Evolutionary conservation across 2,329 filamentous ascomycete genomes (phyloP), one percentile per base, ranked within the genome.

Genomic region (Ceratocystis colombiana): DNA sequence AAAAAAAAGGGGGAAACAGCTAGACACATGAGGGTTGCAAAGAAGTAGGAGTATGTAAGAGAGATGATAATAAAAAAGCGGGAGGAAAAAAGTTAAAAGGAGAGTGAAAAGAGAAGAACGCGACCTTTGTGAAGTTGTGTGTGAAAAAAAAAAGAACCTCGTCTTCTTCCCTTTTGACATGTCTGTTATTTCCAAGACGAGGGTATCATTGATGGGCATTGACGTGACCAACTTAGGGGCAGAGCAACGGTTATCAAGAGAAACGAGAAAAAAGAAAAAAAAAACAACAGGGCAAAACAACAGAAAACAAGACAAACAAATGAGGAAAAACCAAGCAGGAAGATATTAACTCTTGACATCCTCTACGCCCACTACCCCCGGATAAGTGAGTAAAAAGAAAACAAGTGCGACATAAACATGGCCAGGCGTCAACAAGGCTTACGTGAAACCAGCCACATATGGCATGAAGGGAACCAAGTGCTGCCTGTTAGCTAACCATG

Each of bases 141-240:
- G 5, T 33, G 30, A 33, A 62, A 46, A 62, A 62, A 62, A 45
- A 62, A 46, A 48, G 28, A 44, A 62, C 45, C 37, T 44, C 41
- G 41, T 20, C 28, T 44, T 62, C 30, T 44, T 62, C 48, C 61
- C 61, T 44, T 62, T 62, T 30, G 61, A 62, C 61, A 62, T 44
- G 61, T 62, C 61, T 62, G 61, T 62, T 62, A 62, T 45, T 62
- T 62, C 41, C 61, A 62, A 62, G 61, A 62, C 61, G 61, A 62
- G 61, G 61, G 61, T 62, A 62, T 62, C 61, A 62, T 62, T 62
- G 61, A 62, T 62, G 61, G 61, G 45, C 41, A 46, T 62, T 62
- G 37, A 41, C 30, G 33, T 44, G 61, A 62, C 61, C 61, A 46
- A 62, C 61, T 62, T 46, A 44, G 64, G 64, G 46, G 17, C 22